phyloP scores from a whole-genome alignment of 2,329 filamentous ascomycete species.

The Penicillium fuscoglaucum region DNA sequence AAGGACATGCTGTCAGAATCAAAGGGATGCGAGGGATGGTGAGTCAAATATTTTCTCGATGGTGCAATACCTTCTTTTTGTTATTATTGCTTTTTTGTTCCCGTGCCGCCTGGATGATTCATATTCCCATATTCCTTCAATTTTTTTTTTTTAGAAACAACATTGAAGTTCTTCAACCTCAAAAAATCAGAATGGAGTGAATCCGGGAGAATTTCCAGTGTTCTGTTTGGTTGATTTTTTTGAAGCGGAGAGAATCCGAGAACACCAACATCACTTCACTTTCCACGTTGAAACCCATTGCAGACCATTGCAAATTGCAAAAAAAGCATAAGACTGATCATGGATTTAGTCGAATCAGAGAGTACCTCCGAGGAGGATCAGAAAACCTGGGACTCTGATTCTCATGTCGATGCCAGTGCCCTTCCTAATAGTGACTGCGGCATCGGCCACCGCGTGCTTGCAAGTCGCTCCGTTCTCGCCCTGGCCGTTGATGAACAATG shows the following conservation, averaged over 20 bases:
- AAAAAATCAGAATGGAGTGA: slow-evolving; percentile 3
- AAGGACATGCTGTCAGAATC: slow-evolving; percentile 20
- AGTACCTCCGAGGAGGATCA: slow-evolving; percentile 40
- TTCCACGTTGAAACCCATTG: slow-evolving; percentile 10
- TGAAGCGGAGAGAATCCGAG: slow-evolving; percentile 7
- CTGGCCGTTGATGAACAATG: slow-evolving; percentile 76
- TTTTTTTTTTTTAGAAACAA: neutral
- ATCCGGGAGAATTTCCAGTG: neutral
- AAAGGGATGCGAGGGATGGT: slow-evolving; percentile 28
- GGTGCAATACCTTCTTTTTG: slow-evolving; percentile 21
- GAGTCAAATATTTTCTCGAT: slow-evolving; percentile 27
- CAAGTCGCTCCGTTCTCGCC: slow-evolving; percentile 59
- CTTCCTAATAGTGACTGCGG: slow-evolving; percentile 36
- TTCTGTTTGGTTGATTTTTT: slow-evolving; percentile 8
- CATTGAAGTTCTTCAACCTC: neutral
- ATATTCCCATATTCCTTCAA: slow-evolving; percentile 7
- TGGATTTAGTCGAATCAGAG: slow-evolving; percentile 41
- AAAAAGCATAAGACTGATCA: slow-evolving; percentile 15
- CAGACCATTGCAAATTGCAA: neutral
- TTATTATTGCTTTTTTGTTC: slow-evolving; percentile 7
- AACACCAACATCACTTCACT: slow-evolving; percentile 22
- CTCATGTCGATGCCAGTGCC: slow-evolving; percentile 23
- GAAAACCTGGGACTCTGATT: slow-evolving; percentile 36
- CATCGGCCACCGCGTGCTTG: slow-evolving; percentile 45
- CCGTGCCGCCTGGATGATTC: slow-evolving; percentile 29